Evolutionary conservation across 352 stramenopile genomes (phyloP).

Genomic region (Phytophthora sojae): DNA sequence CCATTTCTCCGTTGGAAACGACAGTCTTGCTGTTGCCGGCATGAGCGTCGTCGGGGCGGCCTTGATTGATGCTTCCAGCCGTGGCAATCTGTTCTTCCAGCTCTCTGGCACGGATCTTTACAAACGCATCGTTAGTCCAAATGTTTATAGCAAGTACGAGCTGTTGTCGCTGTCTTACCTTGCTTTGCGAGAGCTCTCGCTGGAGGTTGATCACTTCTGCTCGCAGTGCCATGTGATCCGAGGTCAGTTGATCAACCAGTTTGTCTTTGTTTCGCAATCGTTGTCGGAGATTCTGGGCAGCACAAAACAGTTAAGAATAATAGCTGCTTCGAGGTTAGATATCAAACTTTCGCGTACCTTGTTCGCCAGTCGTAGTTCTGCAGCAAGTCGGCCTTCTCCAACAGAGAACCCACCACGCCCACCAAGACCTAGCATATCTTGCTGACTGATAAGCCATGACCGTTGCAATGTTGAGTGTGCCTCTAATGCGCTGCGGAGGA

Average conservation of each 20-base stretch:
- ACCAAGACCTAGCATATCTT: conserved; percentile 71
- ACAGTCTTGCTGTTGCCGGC: conserved; percentile 22
- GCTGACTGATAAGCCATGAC: conserved; percentile 81
- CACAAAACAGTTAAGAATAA: conserved; percentile 13
- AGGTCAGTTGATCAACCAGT: conserved; percentile 79
- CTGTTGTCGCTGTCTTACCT: conserved; percentile 40
- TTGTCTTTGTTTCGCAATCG: conserved; percentile 87
- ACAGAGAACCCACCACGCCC: conserved; percentile 69
- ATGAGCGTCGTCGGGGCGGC: conserved; percentile 3
- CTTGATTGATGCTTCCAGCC: conserved; percentile 7
- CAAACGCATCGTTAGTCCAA: not conserved
- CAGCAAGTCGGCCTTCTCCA: conserved; percentile 81
- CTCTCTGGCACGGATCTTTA: conserved; percentile 44
- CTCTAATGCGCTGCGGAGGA: conserved; percentile 76
- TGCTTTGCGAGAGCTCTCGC: conserved; percentile 64
- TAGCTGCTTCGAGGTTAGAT: not conserved
- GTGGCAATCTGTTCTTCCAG: conserved; percentile 39
- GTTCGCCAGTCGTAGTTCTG: conserved; percentile 84
- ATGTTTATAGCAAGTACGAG: not conserved
- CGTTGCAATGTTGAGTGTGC: conserved; percentile 77
- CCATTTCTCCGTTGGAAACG: conserved; percentile 20
- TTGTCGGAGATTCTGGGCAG: conserved; percentile 76
- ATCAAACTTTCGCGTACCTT: conserved; percentile 55
- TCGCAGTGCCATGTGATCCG: conserved; percentile 72
- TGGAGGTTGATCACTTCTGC: conserved; percentile 67